Base-by-base conservation (phyloP, 345 rosid species). In the Cardamine resedifolia region DNA sequence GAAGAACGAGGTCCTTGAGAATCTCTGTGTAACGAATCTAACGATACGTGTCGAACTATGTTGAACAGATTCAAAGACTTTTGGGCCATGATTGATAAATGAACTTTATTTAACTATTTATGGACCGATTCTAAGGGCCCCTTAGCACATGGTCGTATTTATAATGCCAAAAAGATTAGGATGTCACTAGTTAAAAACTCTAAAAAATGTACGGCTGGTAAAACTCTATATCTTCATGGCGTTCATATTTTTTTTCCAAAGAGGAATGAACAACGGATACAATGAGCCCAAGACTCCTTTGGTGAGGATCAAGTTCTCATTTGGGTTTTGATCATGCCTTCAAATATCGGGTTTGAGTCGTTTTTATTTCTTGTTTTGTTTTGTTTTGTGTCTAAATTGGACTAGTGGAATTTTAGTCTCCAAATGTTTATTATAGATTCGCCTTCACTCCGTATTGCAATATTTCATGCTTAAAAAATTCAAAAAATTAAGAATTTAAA, bases 1-100 rank as follows among this genome's bases (percentile, higher is more conserved):
- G 41, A 38, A 64, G 7, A 21, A 64, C 75, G 71, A 77, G 41
- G 58, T 65, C 50, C 23, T 64, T 56, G 72, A 65, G 76, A 70
- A 70, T 64, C 76, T 76, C 62, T 58, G 31, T 30, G 61, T 48
- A 49, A 75, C 73, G 73, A 75, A 74, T 16, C 64, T 67, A 51
- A 61, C 28, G 56, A 49, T 64, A 77, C 80, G 80, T 77, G 71
- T 70, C 72, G 65, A 68, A 18, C 19, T 53, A 45, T 19, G 19
- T 68, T 68, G 68, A 75, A 75, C 51, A 33, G 70, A 68, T 75
- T 51, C 51, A 45, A 10, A 16, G 75, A 56, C 64, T 62, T 68
- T 33, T 16, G 38, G 57, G 64, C 51, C 63, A 68, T 68, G 59
- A 68, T 62, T 62, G 64, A 61, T 68, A 12, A 41, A 26, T 48